These are phyloP conservation scores for Fusarium longipes DNA, from an alignment of 2,329 filamentous ascomycete species.

Conservation along the genomic window DNA sequence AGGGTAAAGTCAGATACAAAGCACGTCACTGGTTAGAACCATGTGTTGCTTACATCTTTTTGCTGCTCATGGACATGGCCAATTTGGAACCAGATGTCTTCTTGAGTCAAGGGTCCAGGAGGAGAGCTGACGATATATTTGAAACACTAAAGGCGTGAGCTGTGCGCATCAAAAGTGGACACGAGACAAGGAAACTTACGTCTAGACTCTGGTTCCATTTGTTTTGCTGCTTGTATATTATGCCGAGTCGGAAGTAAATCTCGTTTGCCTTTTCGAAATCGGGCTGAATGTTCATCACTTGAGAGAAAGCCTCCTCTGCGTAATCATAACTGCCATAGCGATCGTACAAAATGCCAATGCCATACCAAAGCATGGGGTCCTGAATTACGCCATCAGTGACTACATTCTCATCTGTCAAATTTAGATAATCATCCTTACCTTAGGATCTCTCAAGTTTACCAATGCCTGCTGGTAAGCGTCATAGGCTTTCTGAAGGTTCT, in stretches of 20 bases:
- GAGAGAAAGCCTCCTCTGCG: conserved; percentile 96
- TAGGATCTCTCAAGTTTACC: conserved; percentile 91
- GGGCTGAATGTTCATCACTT: conserved; percentile 98
- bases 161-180: not conserved
- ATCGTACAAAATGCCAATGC: conserved; percentile 97
- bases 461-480: conserved; percentile 95
- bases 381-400: conserved; percentile 50
- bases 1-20: conserved; percentile 52
- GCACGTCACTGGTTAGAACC: not conserved
- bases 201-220: conserved; percentile 94
- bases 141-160: conserved; percentile 76
- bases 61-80: conserved; percentile 99
- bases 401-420: not conserved
- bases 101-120: conserved; percentile 90
- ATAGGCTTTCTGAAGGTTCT: conserved; percentile 96
- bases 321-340: conserved; percentile 96
- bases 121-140: conserved; percentile 97
- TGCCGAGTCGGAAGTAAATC: conserved; percentile 98
- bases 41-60: conserved; percentile 87
- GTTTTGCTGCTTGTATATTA: conserved; percentile 98
- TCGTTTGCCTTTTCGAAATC: conserved; percentile 99
- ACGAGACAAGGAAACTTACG: conserved; percentile 61
- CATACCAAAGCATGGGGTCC: conserved; percentile 99
- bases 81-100: conserved; percentile 99
- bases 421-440: conserved; percentile 66